Evolutionary conservation across 202 grass and related monocot species (phyloP), one percentile per base, ranked within the genome.

Genomic region (Panicum virgatum): DNA sequence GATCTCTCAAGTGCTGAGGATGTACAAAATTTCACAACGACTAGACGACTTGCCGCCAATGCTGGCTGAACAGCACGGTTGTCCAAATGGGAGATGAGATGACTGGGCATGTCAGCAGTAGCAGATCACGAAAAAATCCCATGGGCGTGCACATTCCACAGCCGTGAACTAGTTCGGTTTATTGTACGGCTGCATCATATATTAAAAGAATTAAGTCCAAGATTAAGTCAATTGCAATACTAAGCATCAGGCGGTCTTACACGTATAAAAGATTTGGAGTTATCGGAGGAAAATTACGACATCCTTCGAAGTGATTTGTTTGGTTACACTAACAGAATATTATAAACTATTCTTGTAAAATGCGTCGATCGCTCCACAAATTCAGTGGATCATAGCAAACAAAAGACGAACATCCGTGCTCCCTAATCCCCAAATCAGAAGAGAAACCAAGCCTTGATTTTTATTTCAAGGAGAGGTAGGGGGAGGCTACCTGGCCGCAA

Each of bases 1-100:
- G 83, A 86, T 88, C 73, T 80, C 63, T 46, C 57, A 3, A 48
- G 76, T 23, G 13, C 48, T 3, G 61, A 38, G 51, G 44, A 65
- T 63, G 86, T 86, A 9, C 75, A n/a, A n/a, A 88, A 86, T 36
- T 92, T 30, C 43, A 22, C 37, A 51, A 66, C 9, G n/a, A 50
- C 23, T 2, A 54, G 73, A 82, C 20, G 40, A 66, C 71, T 19
- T 0, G 4, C 19, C 38, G 77, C n/a, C 12, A 69, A 65, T 5
- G 32, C 30, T 66, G 67, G 68, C 32, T 64, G 23, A 80, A 47
- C 53, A 61, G 63, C 19, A 30, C 0, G 27, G 38, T 16, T 29
- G 50, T 54, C 67, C 58, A 73, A 53, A 70, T 12, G 14, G 51
- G 30, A 67, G 14, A 88, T 44, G 27, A 75, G 30, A 88, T 61